Percentiles rank a stretch among this genome's conserved stretches.
phyloP scores from a whole-genome alignment of 768 basidiomycete species.

The Mycena polygramma region DNA sequence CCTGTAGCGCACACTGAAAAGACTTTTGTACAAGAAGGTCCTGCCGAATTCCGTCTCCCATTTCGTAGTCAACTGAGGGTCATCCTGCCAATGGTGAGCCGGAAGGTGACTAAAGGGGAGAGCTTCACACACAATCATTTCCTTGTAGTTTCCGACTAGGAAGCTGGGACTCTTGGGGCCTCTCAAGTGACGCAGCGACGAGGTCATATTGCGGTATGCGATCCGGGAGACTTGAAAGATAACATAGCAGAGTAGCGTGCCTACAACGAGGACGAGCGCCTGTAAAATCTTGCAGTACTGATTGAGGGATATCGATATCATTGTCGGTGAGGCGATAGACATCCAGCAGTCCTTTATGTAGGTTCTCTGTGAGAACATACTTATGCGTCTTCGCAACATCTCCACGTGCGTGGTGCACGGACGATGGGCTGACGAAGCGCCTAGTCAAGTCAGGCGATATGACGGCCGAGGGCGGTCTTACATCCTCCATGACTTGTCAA shows the following conservation, averaged over 20 bases:
- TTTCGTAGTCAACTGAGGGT: conserved; percentile 1
- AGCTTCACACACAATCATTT: conserved; percentile 34
- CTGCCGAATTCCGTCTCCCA: conserved; percentile 23
- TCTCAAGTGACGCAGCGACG: conserved; percentile 49
- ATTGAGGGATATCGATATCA: conserved; percentile 1
- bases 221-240: not conserved
- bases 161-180: conserved; percentile 51
- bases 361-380: too few relatives aligned
- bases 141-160: conserved; percentile 52
- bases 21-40: conserved; percentile 20
- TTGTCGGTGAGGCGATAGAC: not conserved
- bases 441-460: too few relatives aligned
- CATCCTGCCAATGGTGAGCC: conserved; percentile 2
- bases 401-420: too few relatives aligned
- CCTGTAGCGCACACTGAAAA: conserved; percentile 22
- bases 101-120: not conserved
- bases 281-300: too few relatives aligned
- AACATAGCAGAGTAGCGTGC: conserved; percentile 10
- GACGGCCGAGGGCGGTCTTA: too few relatives aligned
- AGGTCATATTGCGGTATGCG: conserved; percentile 35
- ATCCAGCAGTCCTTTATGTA: too few relatives aligned
- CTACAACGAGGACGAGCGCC: not conserved
- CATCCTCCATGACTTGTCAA: too few relatives aligned
- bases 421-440: too few relatives aligned
- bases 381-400: too few relatives aligned